Percentiles rank a stretch among this genome's conserved stretches.
Evolutionary conservation across 2,329 filamentous ascomycete genomes (phyloP).

Genomic region (Penicillium sp.): DNA sequence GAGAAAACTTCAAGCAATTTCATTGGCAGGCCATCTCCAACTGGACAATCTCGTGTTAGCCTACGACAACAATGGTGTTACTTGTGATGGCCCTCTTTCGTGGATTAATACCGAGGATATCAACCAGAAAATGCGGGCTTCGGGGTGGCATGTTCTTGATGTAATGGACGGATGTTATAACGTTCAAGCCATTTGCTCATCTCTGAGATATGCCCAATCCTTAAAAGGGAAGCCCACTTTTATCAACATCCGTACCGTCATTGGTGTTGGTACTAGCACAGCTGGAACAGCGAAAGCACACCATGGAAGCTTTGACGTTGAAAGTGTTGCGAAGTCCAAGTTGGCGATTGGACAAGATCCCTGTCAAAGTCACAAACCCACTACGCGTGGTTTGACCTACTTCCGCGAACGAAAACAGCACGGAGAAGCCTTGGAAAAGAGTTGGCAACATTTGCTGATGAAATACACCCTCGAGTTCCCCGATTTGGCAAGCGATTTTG

Average conservation of each 20-base stretch:
- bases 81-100: conserved; percentile 56
- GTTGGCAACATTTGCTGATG: conserved; percentile 3
- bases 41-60: conserved; percentile 56
- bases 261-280: conserved; percentile 48
- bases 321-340: conserved; percentile 10
- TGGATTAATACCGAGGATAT: conserved; percentile 54
- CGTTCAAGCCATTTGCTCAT: conserved; percentile 45
- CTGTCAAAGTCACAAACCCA: background rate
- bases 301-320: conserved; percentile 14
- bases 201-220: conserved; percentile 45
- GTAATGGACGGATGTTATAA: conserved; percentile 52
- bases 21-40: conserved; percentile 53
- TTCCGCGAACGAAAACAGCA: conserved; percentile 6
- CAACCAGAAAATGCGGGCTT: conserved; percentile 57
- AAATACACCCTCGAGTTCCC: background rate
- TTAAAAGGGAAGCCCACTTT: conserved; percentile 52
- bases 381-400: background rate
- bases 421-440: background rate
- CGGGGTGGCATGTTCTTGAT: conserved; percentile 55
- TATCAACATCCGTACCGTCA: conserved; percentile 56
- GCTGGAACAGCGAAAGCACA: conserved; percentile 31
- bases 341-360: conserved; percentile 2
- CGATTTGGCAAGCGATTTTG: background rate
- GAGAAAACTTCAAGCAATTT: conserved; percentile 39
- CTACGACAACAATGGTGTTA: conserved; percentile 60